Percentiles rank a stretch among this genome's conserved stretches.
Evolutionary conservation across 257 asterid species (phyloP).

Genomic region (Nicotiana tomentosiformis): DNA sequence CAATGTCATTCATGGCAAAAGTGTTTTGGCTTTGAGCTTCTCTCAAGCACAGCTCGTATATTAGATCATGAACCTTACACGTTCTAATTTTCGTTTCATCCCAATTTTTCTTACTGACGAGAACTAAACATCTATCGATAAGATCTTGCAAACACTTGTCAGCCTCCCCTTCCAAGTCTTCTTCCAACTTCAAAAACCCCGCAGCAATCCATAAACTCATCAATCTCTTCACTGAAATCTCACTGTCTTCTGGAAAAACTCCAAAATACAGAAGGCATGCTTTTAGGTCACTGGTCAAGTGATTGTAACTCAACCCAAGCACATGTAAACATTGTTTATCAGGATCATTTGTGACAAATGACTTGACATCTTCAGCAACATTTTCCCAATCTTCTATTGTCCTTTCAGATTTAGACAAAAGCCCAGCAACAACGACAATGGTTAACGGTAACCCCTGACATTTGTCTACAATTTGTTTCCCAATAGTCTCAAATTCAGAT

Average conservation of each 20-base stretch:
- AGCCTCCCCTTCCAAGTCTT: neutral
- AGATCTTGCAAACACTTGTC: conserved; percentile 1
- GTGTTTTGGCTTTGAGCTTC: neutral
- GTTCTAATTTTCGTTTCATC: conserved; percentile 1
- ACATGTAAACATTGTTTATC: neutral
- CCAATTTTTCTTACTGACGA: neutral
- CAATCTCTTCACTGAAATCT: too few species aligned
- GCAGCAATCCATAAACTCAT: neutral
- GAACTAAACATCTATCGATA: conserved; percentile 5
- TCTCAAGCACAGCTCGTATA: conserved; percentile 8
- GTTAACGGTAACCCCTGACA: conserved; percentile 12
- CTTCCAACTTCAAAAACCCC: neutral
- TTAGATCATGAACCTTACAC: conserved; percentile 11
- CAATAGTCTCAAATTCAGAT: neutral
- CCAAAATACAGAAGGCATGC: conserved; percentile 2
- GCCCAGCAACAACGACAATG: neutral
- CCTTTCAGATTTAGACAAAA: neutral
- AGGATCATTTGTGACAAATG: neutral
- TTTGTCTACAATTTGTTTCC: conserved; percentile 3
- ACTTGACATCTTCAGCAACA: neutral
- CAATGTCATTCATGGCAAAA: neutral
- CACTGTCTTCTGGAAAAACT: neutral
- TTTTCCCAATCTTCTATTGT: neutral
- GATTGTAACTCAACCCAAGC: conserved; percentile 4
- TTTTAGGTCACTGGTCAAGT: conserved; percentile 10